Percentiles rank a stretch among this genome's conserved stretches.
phyloP scores from a whole-genome alignment of 768 basidiomycete genomes.

The Leccinellum albellum region DNA sequence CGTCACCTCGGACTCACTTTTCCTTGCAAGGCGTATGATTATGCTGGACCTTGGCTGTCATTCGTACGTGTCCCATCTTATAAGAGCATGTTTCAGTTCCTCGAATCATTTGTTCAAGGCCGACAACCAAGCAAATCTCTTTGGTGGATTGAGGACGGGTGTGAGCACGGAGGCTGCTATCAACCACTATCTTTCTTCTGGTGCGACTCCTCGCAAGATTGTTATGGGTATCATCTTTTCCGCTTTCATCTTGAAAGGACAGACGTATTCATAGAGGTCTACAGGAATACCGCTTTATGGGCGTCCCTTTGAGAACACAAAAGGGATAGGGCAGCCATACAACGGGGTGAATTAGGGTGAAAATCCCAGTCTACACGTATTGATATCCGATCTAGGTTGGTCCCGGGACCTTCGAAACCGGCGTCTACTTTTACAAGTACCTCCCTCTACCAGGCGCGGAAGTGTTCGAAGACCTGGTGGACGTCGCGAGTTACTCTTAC shows the following conservation, averaged over 20 bases:
- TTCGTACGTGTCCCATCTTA: constrained; percentile 39
- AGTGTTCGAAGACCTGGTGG: constrained; percentile 62
- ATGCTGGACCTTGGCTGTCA: constrained; percentile 75
- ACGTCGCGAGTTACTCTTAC: constrained; percentile 78
- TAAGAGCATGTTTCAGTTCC: background rate
- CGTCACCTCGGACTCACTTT: background rate
- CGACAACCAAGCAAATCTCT: constrained; percentile 65
- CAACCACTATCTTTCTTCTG: constrained; percentile 53
- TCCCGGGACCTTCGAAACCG: constrained; percentile 45
- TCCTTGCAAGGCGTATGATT: constrained; percentile 58
- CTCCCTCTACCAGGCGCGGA: constrained; percentile 63
- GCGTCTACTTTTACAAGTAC: constrained; percentile 63
- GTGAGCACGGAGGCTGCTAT: constrained; percentile 69
- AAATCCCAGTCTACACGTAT: background rate
- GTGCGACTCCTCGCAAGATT: constrained; percentile 64
- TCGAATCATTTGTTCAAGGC: constrained; percentile 24
- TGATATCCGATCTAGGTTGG: constrained; percentile 47
- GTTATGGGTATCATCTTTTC: constrained; percentile 46
- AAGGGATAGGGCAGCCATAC: constrained; percentile 64
- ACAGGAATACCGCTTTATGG: constrained; percentile 76
- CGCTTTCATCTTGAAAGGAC: background rate
- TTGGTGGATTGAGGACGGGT: constrained; percentile 56
- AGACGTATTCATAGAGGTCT: background rate
- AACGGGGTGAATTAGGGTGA: constrained; percentile 45
- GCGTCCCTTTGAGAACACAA: constrained; percentile 68